phyloP scores from a whole-genome alignment of 2,329 filamentous ascomycete genomes.

The Penicillium sp. region DNA sequence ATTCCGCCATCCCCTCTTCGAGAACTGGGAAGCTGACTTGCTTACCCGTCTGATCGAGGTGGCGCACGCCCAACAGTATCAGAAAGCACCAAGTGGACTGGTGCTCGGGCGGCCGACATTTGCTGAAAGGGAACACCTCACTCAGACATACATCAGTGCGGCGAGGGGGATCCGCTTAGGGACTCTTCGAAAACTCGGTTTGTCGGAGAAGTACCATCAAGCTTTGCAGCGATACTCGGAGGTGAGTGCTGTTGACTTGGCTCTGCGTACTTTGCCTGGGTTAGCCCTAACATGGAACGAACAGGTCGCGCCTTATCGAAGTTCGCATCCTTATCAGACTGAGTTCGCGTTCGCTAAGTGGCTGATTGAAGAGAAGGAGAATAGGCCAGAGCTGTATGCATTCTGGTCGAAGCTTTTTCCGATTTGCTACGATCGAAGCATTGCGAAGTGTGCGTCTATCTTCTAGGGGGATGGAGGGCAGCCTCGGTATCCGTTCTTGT shows the following conservation, averaged over 20 bases:
- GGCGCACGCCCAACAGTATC: constrained; percentile 23
- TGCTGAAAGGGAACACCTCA: constrained; percentile 20
- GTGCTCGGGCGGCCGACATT: constrained; percentile 16
- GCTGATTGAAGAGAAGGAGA: constrained; percentile 28
- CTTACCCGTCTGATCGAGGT: constrained; percentile 37
- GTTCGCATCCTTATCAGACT: constrained; percentile 27
- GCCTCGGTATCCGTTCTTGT: neutral
- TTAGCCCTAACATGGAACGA: neutral
- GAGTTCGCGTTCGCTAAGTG: constrained; percentile 33
- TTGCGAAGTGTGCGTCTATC: constrained; percentile 28
- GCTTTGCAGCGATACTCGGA: constrained; percentile 31
- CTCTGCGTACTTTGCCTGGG: neutral
- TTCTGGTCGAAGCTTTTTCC: constrained; percentile 37
- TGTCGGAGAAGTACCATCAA: constrained; percentile 24
- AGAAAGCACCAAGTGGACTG: constrained; percentile 23
- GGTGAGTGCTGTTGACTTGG: constrained; percentile 19
- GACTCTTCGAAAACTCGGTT: constrained; percentile 27
- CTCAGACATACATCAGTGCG: constrained; percentile 27
- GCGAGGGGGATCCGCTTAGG: constrained; percentile 23
- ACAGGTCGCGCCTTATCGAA: constrained; percentile 32
- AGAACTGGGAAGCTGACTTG: constrained; percentile 37
- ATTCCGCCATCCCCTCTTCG: constrained; percentile 27
- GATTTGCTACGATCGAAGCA: constrained; percentile 32
- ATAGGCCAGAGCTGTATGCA: constrained; percentile 22
- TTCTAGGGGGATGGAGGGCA: constrained; percentile 12